Percentiles rank a stretch among this genome's conserved stretches.
Conservation (phyloP, 768 basidiomycete genomes). For the Pleurotus giganteus region DNA sequence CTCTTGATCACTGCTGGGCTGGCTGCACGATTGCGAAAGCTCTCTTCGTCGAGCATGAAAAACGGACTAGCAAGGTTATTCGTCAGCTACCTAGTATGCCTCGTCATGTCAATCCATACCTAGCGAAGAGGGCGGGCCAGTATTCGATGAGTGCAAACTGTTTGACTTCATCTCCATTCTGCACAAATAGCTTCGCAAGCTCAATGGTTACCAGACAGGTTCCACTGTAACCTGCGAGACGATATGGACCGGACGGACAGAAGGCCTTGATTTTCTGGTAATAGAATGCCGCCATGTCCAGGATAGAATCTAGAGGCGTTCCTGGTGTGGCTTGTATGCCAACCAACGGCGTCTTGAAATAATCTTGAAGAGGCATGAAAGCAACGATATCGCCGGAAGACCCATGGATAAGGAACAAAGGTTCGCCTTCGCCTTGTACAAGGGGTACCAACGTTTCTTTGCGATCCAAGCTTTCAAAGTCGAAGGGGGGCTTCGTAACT, state of each 20-base stretch:
- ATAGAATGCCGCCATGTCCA: constrained; percentile 15
- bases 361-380: constrained; percentile 11
- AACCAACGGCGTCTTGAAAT: constrained; percentile 13
- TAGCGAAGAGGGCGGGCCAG: background rate
- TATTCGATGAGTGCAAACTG: background rate
- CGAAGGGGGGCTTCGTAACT: background rate
- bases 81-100: background rate
- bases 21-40: background rate
- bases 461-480: background rate
- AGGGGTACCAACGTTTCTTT: constrained; percentile 10
- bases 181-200: background rate
- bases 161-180: background rate
- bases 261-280: constrained; percentile 16
- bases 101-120: background rate
- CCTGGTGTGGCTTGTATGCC: constrained; percentile 18
- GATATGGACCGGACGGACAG: constrained; percentile 19
- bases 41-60: background rate
- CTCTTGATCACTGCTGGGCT: background rate
- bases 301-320: constrained; percentile 14
- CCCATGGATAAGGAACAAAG: constrained; percentile 16
- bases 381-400: constrained; percentile 10
- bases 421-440: constrained; percentile 9
- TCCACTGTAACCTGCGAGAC: constrained; percentile 15
- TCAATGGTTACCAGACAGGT: background rate
- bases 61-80: background rate